Percentiles rank a stretch among this genome's conserved stretches.
Evolutionary conservation across 2,329 filamentous ascomycete genomes (phyloP).

Genomic region (Orbilia blumenaviensis): DNA sequence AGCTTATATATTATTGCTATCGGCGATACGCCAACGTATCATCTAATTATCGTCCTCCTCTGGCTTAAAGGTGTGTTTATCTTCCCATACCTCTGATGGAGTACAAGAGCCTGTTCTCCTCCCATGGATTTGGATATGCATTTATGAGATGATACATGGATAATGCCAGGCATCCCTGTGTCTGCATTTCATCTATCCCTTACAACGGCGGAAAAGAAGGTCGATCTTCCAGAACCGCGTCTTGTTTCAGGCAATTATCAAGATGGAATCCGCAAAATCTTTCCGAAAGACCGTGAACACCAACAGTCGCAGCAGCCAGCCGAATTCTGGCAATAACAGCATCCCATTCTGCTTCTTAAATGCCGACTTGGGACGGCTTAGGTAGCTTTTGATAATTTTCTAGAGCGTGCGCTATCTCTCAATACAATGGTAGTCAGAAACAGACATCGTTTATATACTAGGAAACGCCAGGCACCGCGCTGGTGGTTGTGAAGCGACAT

Average conservation of each 20-base stretch:
- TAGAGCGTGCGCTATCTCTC: background rate
- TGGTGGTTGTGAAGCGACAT: slow-evolving; percentile 10
- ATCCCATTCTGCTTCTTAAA: slow-evolving; percentile 27
- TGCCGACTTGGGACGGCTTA: background rate
- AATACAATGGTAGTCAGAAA: slow-evolving; percentile 26
- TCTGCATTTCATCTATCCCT: slow-evolving; percentile 50
- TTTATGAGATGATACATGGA: slow-evolving; percentile 24
- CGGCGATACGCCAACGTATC: background rate
- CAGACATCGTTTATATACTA: slow-evolving; percentile 3
- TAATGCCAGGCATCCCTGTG: slow-evolving; percentile 40
- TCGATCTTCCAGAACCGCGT: slow-evolving; percentile 50
- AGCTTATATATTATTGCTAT: background rate
- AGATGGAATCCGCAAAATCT: slow-evolving; percentile 53
- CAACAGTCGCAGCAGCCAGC: background rate
- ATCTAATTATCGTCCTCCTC: no score
- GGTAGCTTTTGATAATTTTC: background rate
- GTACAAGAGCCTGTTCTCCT: background rate
- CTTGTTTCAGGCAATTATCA: slow-evolving; percentile 53
- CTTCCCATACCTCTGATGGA: background rate
- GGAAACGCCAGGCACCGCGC: background rate
- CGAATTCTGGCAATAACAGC: background rate
- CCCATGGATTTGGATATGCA: slow-evolving; percentile 44
- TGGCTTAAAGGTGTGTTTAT: background rate
- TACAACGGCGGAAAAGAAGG: slow-evolving; percentile 53
- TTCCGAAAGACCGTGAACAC: slow-evolving; percentile 49